A percentile compares a stretch with the other conserved stretches of the same genome.
phyloP scores from a whole-genome alignment of 176 grass and related monocot genomes.

The Oryza longistaminata region DNA sequence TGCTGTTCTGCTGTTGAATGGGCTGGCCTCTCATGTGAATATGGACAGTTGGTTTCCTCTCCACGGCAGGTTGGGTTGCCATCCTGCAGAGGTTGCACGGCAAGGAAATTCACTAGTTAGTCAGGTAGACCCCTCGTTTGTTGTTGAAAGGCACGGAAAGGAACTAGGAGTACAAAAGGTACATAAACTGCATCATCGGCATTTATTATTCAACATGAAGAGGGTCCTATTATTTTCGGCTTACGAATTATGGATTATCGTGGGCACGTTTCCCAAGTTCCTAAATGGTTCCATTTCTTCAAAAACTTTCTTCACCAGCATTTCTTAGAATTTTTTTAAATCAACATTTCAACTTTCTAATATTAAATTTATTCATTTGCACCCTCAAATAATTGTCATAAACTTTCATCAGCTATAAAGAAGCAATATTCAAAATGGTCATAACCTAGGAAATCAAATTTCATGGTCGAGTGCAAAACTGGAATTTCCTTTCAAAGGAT shows the following conservation, averaged over 20 bases:
- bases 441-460: not conserved
- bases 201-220: not conserved
- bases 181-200: not conserved
- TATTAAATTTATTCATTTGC: no score
- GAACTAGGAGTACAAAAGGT: not conserved
- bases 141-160: constrained; percentile 5
- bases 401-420: no score
- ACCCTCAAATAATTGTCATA: no score
- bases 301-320: no score
- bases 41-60: constrained; percentile 58
- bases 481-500: not conserved
- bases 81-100: constrained; percentile 52
- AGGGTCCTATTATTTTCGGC: not conserved
- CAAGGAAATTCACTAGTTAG: constrained; percentile 1
- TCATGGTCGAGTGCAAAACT: not conserved
- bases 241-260: no score
- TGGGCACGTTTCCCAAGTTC: no score
- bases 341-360: no score
- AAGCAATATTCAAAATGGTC: not conserved
- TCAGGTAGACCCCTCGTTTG: constrained; percentile 9
- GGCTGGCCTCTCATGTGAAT: constrained; percentile 83
- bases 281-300: no score
- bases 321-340: no score
- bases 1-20: constrained; percentile 69
- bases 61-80: constrained; percentile 54